A percentile compares a stretch with the other conserved stretches of the same genome.
Evolutionary conservation across 225 moss, liverwort and hornwort genomes (phyloP).

Genomic region (Physcomitrium patens): DNA sequence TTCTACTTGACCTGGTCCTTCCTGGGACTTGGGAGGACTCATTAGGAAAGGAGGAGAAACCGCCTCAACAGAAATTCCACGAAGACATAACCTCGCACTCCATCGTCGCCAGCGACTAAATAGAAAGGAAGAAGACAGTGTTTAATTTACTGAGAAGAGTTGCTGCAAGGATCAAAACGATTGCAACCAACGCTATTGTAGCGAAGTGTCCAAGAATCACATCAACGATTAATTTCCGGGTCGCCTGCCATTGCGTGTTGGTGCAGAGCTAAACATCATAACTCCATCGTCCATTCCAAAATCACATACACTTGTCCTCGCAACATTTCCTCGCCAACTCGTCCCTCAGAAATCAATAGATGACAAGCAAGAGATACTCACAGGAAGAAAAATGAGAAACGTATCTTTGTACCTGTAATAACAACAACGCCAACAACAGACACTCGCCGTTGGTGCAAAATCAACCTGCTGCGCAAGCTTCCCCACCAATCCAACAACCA

Average conservation of each 20-base stretch:
- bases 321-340: background rate
- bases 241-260: background rate
- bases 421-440: no score
- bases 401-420: no score
- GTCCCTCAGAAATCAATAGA: background rate
- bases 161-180: background rate
- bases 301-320: background rate
- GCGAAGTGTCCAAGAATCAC: background rate
- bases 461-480: background rate
- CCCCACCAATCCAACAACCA: background rate
- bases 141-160: background rate
- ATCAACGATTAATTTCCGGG: background rate
- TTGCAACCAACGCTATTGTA: background rate
- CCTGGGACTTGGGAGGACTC: background rate
- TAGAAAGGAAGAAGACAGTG: background rate
- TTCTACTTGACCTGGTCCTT: background rate
- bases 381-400: background rate
- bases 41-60: no score
- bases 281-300: background rate
- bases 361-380: background rate
- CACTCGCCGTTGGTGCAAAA: background rate
- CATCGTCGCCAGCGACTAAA: background rate
- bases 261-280: no score
- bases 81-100: background rate
- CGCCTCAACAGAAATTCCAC: background rate